Base-by-base conservation (phyloP, 805 yeast species). In the Metschnikowia baotianmanensis region DNA sequence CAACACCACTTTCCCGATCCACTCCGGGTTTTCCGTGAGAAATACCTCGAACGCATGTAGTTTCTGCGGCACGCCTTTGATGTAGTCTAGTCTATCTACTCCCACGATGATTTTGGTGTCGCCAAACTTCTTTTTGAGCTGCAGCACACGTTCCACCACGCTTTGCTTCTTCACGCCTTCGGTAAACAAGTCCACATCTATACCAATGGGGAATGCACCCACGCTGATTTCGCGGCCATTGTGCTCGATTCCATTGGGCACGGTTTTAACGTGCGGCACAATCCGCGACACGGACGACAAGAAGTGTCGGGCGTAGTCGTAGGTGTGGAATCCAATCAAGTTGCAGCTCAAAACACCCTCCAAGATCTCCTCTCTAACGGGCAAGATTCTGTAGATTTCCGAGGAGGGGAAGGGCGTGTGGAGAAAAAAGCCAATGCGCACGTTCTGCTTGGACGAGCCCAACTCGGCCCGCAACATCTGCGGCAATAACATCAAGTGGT, bases 121-220 rank as follows among this genome's bases (percentile, higher is more conserved):
- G 48, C 86, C 87, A 53, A 85, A 84, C 49, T 76, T 73, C 37
- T 71, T 28, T 44, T 72, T 77, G 44, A 93, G 69, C 42, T 77
- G 78, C 24, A 64, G 54, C 43, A 91, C 80, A 52, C 99, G 75
- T 20, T 76, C 61, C 32, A 77, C 72, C 4, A 90, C 97, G 4
- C 67, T 55, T 1, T 71, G 75, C 45, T 76, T 74, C 49, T 80
- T 71, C 51, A 93, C 63, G 0, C 96, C 98, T 17, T 81, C 85
- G 12, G 83, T 67, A 61, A 93, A 93, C 51, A 86, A 87, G 43
- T 88, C 96, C 17, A 89, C 96, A 58, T 93, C 99, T 45, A 93
- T 93, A 43, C 99, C 99, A 51, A 93, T 93, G n/a, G 99, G 99
- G 76, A 90, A 91, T 0, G 98, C 97, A 18, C 97, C 96, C 25